Percentiles rank a stretch among this genome's conserved stretches.
phyloP scores from a whole-genome alignment of 2,329 filamentous ascomycete species.

The Lecanoromycetidae sp. region DNA sequence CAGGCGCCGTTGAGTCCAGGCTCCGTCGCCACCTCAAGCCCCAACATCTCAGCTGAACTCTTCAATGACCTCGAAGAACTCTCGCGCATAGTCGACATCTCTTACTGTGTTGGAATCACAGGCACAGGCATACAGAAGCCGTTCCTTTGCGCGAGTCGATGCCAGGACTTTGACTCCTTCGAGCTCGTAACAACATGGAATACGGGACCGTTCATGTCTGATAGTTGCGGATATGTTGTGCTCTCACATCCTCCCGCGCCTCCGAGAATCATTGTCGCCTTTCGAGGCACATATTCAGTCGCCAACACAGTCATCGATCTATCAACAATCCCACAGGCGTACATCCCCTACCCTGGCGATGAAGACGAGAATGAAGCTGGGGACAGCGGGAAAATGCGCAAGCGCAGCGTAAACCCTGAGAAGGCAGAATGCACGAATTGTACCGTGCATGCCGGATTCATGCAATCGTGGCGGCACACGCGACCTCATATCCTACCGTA shows the following conservation, averaged over 20 bases:
- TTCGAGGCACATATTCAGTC: conserved; percentile 88
- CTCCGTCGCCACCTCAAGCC: neutral
- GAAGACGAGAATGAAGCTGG: conserved; percentile 24
- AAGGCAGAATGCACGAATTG: conserved; percentile 63
- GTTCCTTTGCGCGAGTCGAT: conserved; percentile 75
- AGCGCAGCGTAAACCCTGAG: conserved; percentile 26
- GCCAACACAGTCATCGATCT: conserved; percentile 85
- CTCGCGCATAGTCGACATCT: conserved; percentile 82
- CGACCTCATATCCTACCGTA: conserved; percentile 56
- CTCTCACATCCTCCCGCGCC: conserved; percentile 56
- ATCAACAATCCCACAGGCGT: conserved; percentile 77
- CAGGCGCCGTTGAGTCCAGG: neutral
- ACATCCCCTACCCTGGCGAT: conserved; percentile 65
- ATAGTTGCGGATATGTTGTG: conserved; percentile 88
- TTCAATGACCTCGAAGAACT: conserved; percentile 78
- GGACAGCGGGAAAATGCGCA: conserved; percentile 19
- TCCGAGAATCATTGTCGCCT: conserved; percentile 67
- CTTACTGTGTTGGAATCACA: conserved; percentile 80
- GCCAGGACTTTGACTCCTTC: conserved; percentile 68
- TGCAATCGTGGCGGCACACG: conserved; percentile 69
- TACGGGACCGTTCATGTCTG: conserved; percentile 71
- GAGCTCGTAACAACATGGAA: conserved; percentile 78
- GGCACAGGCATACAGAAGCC: conserved; percentile 76
- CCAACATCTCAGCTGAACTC: conserved; percentile 45
- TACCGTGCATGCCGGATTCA: conserved; percentile 84